Base-by-base conservation (phyloP, 2,329 filamentous ascomycete genomes). In the Fusarium hostae region DNA sequence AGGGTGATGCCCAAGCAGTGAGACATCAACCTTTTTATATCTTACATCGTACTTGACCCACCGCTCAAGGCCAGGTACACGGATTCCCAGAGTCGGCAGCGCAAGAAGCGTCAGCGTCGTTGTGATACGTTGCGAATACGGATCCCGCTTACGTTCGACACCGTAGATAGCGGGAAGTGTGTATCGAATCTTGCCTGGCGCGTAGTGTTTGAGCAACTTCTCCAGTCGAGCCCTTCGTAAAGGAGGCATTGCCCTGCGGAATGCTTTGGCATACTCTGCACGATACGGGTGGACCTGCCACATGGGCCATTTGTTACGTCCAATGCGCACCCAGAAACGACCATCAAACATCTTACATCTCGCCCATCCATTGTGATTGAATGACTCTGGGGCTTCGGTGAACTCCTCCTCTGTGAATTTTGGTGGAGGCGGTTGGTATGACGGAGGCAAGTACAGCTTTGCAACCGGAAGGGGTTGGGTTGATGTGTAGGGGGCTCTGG, bases 281-380 rank as follows among this genome's bases (percentile, higher is more conserved):
- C 81, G 76, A 71, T 87, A 86, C 0, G 88, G 88, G 37, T 81
- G 82, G 4, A 89, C 68, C 22, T 80, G 76, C 20, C 87, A 79
- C 18, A 77, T 77, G 54, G 81, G 81, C 6, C 83, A 83, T 10
- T 84, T 78, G 9, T 84, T 83, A 50, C 83, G 79, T 24, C 79
- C 78, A 13, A 89, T 60, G 20, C 84, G 82, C 20, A 91, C 79
- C 90, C 90, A 92, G 78, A 86, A 91, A 4, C 90, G 87, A 1
- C 88, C 87, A 77, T 92, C 90, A 81, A 85, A 92, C 59, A 86
- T 77, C 50, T 77, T 77, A 16, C 76, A 71, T 24, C 70, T 76
- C 48, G 77, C 79, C 79, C 80, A 82, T 30, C 72, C 74, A 12
- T 73, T 65, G 80, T 83, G 84, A 3, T 56, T 67, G 39, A 67